Conservation (phyloP, 176 grass and related monocot genomes). For the Saccharum spontaneum region DNA sequence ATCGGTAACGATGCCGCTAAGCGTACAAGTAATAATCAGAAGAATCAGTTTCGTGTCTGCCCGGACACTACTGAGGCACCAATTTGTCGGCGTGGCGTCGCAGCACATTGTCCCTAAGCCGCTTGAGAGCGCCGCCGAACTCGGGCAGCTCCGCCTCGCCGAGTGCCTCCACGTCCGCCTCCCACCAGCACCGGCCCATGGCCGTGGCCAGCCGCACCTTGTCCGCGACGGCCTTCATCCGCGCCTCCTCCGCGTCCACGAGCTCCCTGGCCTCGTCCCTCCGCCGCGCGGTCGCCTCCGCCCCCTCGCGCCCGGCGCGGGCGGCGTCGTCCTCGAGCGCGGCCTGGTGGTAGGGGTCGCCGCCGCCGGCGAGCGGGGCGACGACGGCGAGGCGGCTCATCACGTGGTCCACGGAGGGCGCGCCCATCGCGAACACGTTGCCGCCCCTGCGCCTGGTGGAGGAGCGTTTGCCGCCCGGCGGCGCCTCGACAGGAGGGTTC, state of each 20-base stretch:
- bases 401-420: background rate
- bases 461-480: no score
- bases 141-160: background rate
- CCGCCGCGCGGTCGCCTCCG: background rate
- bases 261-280: background rate
- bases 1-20: background rate
- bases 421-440: constrained; percentile 4
- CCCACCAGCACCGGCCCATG: background rate
- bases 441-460: background rate
- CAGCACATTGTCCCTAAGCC: background rate
- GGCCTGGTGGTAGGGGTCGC: background rate
- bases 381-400: background rate
- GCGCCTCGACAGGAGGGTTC: no score
- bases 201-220: background rate
- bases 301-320: background rate
- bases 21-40: background rate
- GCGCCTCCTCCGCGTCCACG: background rate
- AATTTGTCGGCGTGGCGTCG: background rate
- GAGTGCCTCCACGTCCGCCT: background rate
- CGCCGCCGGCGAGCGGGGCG: no score
- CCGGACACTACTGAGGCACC: background rate
- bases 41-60: background rate
- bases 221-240: background rate
- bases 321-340: background rate
- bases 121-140: background rate